Evolutionary conservation across 805 yeast genomes (phyloP).

Genomic region (Yarrowia sp.): DNA sequence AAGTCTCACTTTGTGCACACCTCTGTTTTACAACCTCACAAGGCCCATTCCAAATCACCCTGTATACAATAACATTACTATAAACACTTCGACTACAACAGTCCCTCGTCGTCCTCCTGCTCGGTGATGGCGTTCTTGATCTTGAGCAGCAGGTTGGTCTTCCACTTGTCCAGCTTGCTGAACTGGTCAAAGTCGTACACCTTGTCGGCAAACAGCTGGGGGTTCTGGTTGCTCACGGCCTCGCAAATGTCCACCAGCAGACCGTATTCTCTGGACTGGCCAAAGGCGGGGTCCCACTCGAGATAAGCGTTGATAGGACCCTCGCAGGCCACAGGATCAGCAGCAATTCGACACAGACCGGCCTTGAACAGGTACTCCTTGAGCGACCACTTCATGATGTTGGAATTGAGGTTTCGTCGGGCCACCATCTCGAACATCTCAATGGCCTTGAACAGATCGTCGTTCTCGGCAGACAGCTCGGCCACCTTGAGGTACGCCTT

Average conservation of each 20-base stretch:
- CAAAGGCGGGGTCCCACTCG: constrained; percentile 78
- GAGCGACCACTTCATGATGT: constrained; percentile 84
- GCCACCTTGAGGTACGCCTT: constrained; percentile 91
- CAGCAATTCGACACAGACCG: constrained; percentile 82
- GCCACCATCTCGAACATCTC: constrained; percentile 80
- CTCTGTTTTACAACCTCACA: too few species aligned
- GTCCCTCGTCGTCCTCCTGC: constrained; percentile 69
- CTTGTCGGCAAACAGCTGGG: constrained; percentile 73
- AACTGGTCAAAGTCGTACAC: constrained; percentile 87
- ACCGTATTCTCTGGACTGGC: constrained; percentile 70
- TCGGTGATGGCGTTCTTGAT: constrained; percentile 76
- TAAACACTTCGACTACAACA: constrained; percentile 9
- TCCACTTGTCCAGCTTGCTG: constrained; percentile 87
- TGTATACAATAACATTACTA: constrained; percentile 15
- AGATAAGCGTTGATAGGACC: constrained; percentile 69
- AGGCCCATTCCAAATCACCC: neutral
- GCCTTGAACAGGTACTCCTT: constrained; percentile 91
- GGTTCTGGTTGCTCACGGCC: constrained; percentile 80
- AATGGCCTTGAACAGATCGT: constrained; percentile 77
- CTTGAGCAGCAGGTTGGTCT: constrained; percentile 80
- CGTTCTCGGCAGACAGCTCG: constrained; percentile 78
- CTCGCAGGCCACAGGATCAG: constrained; percentile 83
- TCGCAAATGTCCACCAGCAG: constrained; percentile 70
- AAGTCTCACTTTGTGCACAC: too few species aligned
- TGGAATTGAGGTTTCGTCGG: constrained; percentile 73